Percentiles rank a stretch among this genome's conserved stretches.
Evolutionary conservation across 2,329 filamentous ascomycete species (phyloP).

Genomic region (Penicillium sp.): DNA sequence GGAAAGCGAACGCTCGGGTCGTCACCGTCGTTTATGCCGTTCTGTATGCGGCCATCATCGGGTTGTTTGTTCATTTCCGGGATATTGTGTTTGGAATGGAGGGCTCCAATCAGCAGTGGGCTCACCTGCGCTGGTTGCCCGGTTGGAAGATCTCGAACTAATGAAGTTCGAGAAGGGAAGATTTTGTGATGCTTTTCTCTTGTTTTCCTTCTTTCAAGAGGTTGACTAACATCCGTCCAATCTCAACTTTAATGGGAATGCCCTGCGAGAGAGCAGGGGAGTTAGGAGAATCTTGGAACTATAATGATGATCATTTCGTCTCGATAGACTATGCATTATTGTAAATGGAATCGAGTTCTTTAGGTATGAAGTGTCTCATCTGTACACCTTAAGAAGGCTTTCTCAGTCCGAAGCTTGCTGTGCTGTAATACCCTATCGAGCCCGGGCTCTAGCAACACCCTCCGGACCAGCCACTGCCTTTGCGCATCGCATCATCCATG

Average conservation of each 20-base stretch:
- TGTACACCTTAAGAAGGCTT: conserved; percentile 4
- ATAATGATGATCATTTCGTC: not conserved
- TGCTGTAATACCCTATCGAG: not conserved
- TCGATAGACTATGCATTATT: conserved; percentile 1
- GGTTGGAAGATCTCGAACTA: conserved; percentile 77
- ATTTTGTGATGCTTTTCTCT: not conserved
- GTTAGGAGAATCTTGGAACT: not conserved
- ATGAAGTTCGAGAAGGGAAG: not conserved
- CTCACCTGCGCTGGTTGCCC: conserved; percentile 90
- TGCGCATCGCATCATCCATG: conserved; percentile 49
- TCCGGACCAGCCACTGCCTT: conserved; percentile 36
- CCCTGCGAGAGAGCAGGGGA: not conserved
- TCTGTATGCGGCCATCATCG: conserved; percentile 72
- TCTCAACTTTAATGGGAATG: not conserved
- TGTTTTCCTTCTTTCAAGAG: not conserved
- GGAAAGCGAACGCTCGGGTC: conserved; percentile 61
- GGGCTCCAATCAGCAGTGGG: conserved; percentile 78
- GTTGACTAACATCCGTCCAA: not conserved
- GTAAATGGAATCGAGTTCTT: conserved; percentile 1
- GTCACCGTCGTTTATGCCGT: conserved; percentile 69
- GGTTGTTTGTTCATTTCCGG: conserved; percentile 85
- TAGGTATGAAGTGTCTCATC: not conserved
- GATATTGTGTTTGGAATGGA: conserved; percentile 97
- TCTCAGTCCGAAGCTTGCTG: not conserved
- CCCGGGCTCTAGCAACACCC: conserved; percentile 36